Base-by-base conservation (phyloP, 176 grass and related monocot species). In the Coix lacrymajobi region DNA sequence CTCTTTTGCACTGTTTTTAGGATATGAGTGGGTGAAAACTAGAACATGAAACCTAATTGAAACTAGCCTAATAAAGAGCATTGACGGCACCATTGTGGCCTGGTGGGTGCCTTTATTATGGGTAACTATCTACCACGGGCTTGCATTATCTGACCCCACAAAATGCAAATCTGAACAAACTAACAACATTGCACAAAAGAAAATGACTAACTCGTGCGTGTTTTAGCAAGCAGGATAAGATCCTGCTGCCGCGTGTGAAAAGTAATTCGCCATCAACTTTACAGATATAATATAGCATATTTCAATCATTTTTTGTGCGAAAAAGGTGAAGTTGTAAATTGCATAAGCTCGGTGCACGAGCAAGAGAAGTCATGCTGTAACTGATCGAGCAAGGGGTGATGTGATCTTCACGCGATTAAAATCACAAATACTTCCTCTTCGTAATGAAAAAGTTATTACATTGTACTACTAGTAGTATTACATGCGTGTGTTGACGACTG, bases 371-470 rank as follows among this genome's bases (percentile, higher is more conserved):
- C 46, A 49, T 45, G 39, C 1, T 25, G 36, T 24, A 24, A 17
- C 38, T 15, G 6, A 70, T 22, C 67, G n/a, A n/a, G n/a, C n/a
- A n/a, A 70, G 37, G 43, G 37, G 11, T n/a, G 15, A 2, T 1
- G 39, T 1, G 39, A 29, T 17, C 3, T 26, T 26, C 6, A 40
- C 4, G 22, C 38, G 38, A 78, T 64, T 45, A 31, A 43, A 13
- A 36, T 22, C n/a, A n/a, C 29, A 51, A 24, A 34, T 17, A 66
- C 19, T 34, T 52, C 71, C 69, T 87, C 73, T 40, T 72, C 24
- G 14, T 29, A 41, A 26, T 37, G 66, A 72, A 77, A 65, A 78
- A 11, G 36, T 72, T 15, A 79, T 72, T 15, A 79, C 58, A 83
- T 19, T 11, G 39, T 7, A 62, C 26, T 30, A 31, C 13, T 57